phyloP scores from a whole-genome alignment of 768 basidiomycete species.

The Leccinellum rugosiceps region DNA sequence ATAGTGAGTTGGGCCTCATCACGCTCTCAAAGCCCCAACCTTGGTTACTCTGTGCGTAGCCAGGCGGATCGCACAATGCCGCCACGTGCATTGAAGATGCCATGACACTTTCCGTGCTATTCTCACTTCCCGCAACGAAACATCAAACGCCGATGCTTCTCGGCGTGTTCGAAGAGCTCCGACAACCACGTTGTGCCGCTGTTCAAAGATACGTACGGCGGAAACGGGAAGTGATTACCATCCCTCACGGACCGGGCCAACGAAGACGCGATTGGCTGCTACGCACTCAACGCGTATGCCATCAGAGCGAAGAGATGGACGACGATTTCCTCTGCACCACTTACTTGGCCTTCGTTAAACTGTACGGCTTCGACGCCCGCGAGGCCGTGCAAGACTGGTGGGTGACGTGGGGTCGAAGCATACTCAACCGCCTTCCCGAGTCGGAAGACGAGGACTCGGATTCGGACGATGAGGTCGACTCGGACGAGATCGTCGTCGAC shows the following conservation, averaged over 20 bases:
- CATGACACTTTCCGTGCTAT: slow-evolving; percentile 53
- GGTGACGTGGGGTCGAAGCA: slow-evolving; percentile 45
- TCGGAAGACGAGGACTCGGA: background rate
- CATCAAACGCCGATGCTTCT: slow-evolving; percentile 49
- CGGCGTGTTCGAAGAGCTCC: slow-evolving; percentile 54
- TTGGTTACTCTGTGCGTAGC: slow-evolving; percentile 32
- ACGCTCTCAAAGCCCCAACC: background rate
- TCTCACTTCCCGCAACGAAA: slow-evolving; percentile 45
- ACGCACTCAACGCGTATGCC: slow-evolving; percentile 24
- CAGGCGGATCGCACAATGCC: slow-evolving; percentile 45
- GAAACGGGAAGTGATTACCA: slow-evolving; percentile 40
- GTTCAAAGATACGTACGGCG: slow-evolving; percentile 41
- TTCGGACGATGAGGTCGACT: background rate
- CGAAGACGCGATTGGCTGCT: slow-evolving; percentile 41
- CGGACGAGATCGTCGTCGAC: slow-evolving; percentile 1
- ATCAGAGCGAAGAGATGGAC: slow-evolving; percentile 38
- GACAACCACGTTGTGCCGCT: slow-evolving; percentile 43
- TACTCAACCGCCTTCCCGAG: background rate
- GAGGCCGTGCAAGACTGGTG: slow-evolving; percentile 64
- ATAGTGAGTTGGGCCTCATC: slow-evolving; percentile 31
- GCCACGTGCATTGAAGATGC: slow-evolving; percentile 58
- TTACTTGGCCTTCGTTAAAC: slow-evolving; percentile 48
- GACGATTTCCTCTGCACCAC: slow-evolving; percentile 41
- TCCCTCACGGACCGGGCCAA: slow-evolving; percentile 42
- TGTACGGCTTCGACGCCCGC: slow-evolving; percentile 47